Evolutionary conservation across 1,284 basidiomycete species (phyloP).

Genomic region (Melampsora americana): DNA sequence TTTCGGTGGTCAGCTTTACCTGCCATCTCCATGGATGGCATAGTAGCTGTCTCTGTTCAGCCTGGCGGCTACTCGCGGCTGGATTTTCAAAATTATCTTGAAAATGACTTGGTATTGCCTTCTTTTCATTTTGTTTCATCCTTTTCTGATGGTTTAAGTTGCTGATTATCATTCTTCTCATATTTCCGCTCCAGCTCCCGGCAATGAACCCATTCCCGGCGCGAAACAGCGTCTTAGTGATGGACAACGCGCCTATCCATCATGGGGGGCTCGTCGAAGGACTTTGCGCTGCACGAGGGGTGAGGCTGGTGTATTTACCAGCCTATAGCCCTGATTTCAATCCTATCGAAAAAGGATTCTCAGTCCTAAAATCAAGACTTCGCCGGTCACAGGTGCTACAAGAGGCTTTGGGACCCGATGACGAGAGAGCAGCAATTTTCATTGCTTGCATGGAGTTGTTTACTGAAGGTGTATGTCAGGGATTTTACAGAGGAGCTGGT

Average conservation of each 20-base stretch:
- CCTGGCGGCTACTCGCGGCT: too few relatives aligned
- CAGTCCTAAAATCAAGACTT: not conserved
- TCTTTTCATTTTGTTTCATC: too few relatives aligned
- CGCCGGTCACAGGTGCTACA: not conserved
- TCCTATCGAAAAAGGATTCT: slow-evolving; percentile 10
- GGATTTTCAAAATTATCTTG: slow-evolving; percentile 1
- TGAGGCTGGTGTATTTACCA: not conserved
- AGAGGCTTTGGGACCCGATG: too few relatives aligned
- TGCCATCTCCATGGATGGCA: too few relatives aligned
- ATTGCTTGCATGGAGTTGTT: too few relatives aligned
- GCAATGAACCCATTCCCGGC: not conserved
- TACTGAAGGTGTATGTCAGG: too few relatives aligned
- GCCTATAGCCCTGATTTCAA: not conserved
- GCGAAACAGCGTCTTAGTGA: not conserved
- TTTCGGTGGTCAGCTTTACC: too few relatives aligned
- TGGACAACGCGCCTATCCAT: slow-evolving; percentile 10
- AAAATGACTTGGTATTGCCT: not conserved
- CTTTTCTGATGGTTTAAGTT: not conserved
- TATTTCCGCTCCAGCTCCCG: not conserved
- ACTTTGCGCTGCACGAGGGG: not conserved
- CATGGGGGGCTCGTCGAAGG: not conserved
- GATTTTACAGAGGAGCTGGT: too few relatives aligned
- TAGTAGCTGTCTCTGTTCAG: too few relatives aligned
- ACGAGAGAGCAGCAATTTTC: too few relatives aligned
- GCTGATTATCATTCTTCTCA: not conserved